phyloP scores from a whole-genome alignment of 2,329 filamentous ascomycete species.

The Cryphonectria japonica region DNA sequence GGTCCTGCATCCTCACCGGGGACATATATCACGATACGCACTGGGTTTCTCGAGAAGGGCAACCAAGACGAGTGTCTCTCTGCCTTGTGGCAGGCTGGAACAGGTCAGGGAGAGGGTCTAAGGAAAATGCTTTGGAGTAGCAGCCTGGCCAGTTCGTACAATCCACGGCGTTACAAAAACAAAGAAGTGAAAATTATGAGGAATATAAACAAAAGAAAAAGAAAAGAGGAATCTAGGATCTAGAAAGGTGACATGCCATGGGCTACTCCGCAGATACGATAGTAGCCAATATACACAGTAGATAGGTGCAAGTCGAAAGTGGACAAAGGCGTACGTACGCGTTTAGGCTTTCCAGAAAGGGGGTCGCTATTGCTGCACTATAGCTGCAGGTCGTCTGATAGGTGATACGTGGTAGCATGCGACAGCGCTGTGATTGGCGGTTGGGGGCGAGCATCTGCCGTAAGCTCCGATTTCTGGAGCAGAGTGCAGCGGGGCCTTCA shows the following conservation, averaged over 20 bases:
- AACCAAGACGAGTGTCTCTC: neutral
- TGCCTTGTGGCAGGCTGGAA: neutral
- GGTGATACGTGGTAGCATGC: slow-evolving; percentile 9
- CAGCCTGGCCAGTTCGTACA: slow-evolving; percentile 16
- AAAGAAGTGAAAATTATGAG: slow-evolving; percentile 4
- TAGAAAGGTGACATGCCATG: neutral
- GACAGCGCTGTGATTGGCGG: slow-evolving; percentile 14
- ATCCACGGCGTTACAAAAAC: neutral
- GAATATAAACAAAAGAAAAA: neutral
- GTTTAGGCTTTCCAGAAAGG: slow-evolving; percentile 18
- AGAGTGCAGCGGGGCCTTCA: neutral
- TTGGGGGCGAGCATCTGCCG: neutral
- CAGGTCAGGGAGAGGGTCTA: slow-evolving; percentile 5
- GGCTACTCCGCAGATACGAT: slow-evolving; percentile 3
- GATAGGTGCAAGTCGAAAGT: neutral
- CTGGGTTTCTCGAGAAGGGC: no score
- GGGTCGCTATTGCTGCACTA: slow-evolving; percentile 5
- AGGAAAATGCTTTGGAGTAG: neutral
- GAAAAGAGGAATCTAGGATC: neutral
- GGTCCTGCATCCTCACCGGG: slow-evolving; percentile 48
- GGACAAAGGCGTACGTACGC: slow-evolving; percentile 5
- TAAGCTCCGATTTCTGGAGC: slow-evolving; percentile 18
- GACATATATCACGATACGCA: neutral
- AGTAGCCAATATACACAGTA: neutral
- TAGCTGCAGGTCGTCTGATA: slow-evolving; percentile 9